These are phyloP conservation scores for Daldinia concentrica DNA, from an alignment of 495 filamentous ascomycete genomes.

Conservation along the genomic window DNA sequence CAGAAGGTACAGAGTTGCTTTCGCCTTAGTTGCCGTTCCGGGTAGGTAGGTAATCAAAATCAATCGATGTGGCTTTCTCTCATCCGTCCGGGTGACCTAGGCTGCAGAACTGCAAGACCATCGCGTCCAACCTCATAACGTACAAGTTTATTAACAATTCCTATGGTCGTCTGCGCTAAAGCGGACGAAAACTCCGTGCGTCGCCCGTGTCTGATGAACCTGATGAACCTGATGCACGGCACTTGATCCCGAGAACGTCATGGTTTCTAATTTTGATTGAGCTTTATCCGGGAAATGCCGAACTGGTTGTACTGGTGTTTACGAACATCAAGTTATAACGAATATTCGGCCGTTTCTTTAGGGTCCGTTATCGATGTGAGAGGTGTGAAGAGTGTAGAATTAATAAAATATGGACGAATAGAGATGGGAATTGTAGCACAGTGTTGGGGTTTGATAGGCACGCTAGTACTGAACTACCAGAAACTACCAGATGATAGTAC, in stretches of 20 bases:
- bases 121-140: slow-evolving; percentile 6
- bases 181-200: not conserved
- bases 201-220: slow-evolving; percentile 7
- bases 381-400: not conserved
- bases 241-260: slow-evolving; percentile 32
- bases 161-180: not conserved
- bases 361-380: slow-evolving; percentile 6
- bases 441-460: not conserved
- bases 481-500: not conserved
- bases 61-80: slow-evolving; percentile 25
- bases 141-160: not conserved
- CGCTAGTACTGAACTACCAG: not conserved
- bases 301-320: slow-evolving; percentile 12
- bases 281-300: slow-evolving; percentile 30
- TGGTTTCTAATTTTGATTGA: slow-evolving; percentile 13
- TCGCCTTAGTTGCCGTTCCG: slow-evolving; percentile 25
- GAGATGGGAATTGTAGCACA: not conserved
- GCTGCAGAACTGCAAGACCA: slow-evolving; percentile 9
- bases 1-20: slow-evolving; percentile 6
- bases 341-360: slow-evolving; percentile 33
- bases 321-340: not conserved
- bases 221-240: slow-evolving; percentile 26
- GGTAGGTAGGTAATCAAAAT: slow-evolving; percentile 30
- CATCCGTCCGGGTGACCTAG: slow-evolving; percentile 21
- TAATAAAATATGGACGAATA: not conserved